Evolutionary conservation across 73 alveolate genomes (phyloP), one percentile per base, ranked within the genome.

Genomic region (Stentor coeruleus): DNA sequence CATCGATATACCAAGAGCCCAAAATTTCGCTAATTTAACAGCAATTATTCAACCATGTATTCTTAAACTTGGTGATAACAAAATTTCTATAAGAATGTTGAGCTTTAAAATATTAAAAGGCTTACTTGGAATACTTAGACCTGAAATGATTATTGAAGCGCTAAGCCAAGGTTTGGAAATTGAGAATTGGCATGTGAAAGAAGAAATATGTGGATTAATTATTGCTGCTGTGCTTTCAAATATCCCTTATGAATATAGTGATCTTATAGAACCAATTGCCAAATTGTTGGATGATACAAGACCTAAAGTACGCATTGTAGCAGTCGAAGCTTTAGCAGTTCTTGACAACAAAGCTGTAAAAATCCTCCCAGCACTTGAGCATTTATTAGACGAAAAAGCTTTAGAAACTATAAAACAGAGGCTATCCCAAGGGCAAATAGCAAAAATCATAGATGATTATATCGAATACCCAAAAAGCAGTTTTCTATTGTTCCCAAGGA

Each of bases 101-200:
- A 39, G 59, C 58, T 75, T 39, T 39, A 31, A 38, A 40, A 66
- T 75, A 6, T n/a, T 75, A 20, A 75, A 75, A 75, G 72, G 35
- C 77, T n/a, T 75, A 36, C 11, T 39, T 31, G 6, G n/a, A 40
- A 37, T 26, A 3, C 15, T 75, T 14, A 40, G 38, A 2, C 83
- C 83, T 15, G 20, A 37, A 37, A 38, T 75, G 59, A 15, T 75
- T 75, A 20, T 36, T 31, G 20, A 75, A 1, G 20, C 33, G 26
- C 38, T 75, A 3, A 39, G 15, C 33, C 33, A 31, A 37, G 77
- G 80, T 15, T 3, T 75, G 28, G 72, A 35, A 15, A 37, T 33
- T 75, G 28, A 31, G 1, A 75, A 75, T 75, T 75, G 83, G 83
- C 83, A 75, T 75, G 66, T 75, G 0, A 28, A 66, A n/a, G 77